A percentile compares a stretch with the other conserved stretches of the same genome.
Evolutionary conservation across 2,329 filamentous ascomycete species (phyloP).

Genomic region (Stemphylium lycopersici): DNA sequence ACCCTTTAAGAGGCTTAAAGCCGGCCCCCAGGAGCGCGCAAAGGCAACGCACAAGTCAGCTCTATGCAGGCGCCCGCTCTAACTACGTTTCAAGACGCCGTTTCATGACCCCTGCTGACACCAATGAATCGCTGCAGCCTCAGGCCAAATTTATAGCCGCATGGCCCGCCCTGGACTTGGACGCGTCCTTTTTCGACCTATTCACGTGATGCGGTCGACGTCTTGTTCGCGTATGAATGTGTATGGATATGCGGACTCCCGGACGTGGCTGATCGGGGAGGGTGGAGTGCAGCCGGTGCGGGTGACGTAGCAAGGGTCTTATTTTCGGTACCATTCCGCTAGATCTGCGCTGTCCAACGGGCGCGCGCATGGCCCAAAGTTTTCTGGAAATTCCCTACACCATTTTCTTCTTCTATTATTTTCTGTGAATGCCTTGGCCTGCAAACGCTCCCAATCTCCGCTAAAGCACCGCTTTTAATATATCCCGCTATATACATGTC

Average conservation of each 20-base stretch:
- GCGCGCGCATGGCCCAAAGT: slow-evolving; percentile 5
- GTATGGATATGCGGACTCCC: background rate
- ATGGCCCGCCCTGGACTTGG: too few species aligned
- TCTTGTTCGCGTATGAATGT: background rate
- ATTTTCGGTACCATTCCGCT: slow-evolving; percentile 14
- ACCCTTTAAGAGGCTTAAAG: slow-evolving; percentile 26
- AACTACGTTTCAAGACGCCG: slow-evolving; percentile 42
- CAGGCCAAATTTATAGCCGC: slow-evolving; percentile 21
- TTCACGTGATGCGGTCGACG: background rate
- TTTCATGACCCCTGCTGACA: slow-evolving; percentile 47
- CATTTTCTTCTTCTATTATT: too few species aligned
- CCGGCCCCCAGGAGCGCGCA: background rate
- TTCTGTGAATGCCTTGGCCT: too few species aligned
- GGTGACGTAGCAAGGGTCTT: slow-evolving; percentile 14
- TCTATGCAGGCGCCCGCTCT: slow-evolving; percentile 40
- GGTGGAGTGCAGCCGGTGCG: background rate
- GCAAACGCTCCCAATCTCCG: too few species aligned
- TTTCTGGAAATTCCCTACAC: too few species aligned
- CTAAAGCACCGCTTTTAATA: background rate
- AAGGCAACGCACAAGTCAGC: slow-evolving; percentile 31
- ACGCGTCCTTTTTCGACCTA: background rate
- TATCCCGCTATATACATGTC: background rate
- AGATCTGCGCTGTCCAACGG: slow-evolving; percentile 9
- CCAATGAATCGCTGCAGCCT: slow-evolving; percentile 31
- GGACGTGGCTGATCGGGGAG: background rate